Percentiles rank a stretch among this genome's conserved stretches.
Evolutionary conservation across 352 stramenopile genomes (phyloP).

Genomic region (Paralagenidium karlingii): DNA sequence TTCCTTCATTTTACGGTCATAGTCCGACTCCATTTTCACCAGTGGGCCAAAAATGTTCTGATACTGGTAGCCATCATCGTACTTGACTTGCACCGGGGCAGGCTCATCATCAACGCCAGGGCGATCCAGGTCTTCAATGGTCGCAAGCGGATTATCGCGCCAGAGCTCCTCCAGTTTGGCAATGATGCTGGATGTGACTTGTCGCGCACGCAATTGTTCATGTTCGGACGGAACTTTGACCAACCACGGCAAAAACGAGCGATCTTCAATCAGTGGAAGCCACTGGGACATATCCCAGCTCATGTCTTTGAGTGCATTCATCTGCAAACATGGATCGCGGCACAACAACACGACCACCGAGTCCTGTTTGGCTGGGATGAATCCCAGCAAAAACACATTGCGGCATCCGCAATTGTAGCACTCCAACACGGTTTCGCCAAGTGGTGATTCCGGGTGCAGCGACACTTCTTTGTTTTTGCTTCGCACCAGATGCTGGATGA

Average conservation of each 20-base stretch:
- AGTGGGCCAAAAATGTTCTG: slow-evolving; percentile 98
- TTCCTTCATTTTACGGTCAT: slow-evolving; percentile 99
- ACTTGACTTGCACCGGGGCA: slow-evolving; percentile 78
- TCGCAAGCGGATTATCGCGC: slow-evolving; percentile 94
- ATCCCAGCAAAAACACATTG: slow-evolving; percentile 98
- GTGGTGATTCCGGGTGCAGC: slow-evolving; percentile 90
- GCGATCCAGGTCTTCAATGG: slow-evolving; percentile 92
- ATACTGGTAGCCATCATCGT: slow-evolving; percentile 99
- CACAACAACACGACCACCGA: slow-evolving; percentile 97
- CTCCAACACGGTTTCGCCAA: slow-evolving; percentile 96
- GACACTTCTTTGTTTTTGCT: slow-evolving; percentile 85
- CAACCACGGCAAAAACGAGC: slow-evolving; percentile 95
- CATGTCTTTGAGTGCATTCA: slow-evolving; percentile 96
- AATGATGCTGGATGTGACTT: slow-evolving; percentile 89
- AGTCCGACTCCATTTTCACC: slow-evolving; percentile 99
- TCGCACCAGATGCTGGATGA: slow-evolving; percentile 97
- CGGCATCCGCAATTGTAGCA: slow-evolving; percentile 99
- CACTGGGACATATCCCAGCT: slow-evolving; percentile 98
- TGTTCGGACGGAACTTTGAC: slow-evolving; percentile 90
- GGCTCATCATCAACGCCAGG: slow-evolving; percentile 87
- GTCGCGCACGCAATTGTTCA: slow-evolving; percentile 86
- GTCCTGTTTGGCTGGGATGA: slow-evolving; percentile 94
- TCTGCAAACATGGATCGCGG: slow-evolving; percentile 93
- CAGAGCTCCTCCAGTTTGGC: slow-evolving; percentile 89
- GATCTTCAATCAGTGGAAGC: slow-evolving; percentile 96